These are phyloP conservation scores for Nakazawaea sp. DNA, from an alignment of 805 yeast genomes.

Conservation along the genomic window DNA sequence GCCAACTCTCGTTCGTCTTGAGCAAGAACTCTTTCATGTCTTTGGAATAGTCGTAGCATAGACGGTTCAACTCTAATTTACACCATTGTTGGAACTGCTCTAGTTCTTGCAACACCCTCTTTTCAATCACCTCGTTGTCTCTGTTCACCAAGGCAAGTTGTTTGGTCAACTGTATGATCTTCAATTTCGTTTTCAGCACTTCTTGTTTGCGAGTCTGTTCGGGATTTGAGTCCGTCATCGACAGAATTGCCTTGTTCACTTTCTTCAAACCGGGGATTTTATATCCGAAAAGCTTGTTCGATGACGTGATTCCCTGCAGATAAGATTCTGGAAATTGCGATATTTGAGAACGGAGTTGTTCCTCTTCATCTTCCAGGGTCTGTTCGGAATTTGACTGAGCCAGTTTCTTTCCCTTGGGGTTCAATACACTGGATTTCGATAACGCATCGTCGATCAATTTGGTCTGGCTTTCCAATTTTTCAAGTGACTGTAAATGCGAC, in stretches of 20 bases:
- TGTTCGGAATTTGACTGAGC: not conserved
- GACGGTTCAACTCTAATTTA: conserved; percentile 16
- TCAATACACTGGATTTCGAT: conserved; percentile 6
- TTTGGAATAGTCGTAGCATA: conserved; percentile 18
- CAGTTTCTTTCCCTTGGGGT: not conserved
- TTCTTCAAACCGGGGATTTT: conserved; percentile 27
- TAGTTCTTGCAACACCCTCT: conserved; percentile 18
- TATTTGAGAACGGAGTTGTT: conserved; percentile 13
- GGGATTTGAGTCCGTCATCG: conserved; percentile 27
- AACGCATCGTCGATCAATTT: conserved; percentile 22
- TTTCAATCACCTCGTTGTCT: conserved; percentile 21
- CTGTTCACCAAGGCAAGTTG: conserved; percentile 20
- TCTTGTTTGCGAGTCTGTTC: conserved; percentile 26
- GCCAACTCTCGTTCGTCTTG: conserved; percentile 20
- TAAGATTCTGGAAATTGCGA: conserved; percentile 25
- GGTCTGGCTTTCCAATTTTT: conserved; percentile 23
- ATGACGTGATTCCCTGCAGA: conserved; percentile 19
- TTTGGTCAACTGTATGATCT: conserved; percentile 23
- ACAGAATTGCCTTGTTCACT: conserved; percentile 24
- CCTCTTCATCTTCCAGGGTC: not conserved
- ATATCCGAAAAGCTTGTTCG: conserved; percentile 17
- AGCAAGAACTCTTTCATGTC: conserved; percentile 18
- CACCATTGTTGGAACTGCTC: conserved; percentile 25
- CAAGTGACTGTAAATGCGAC: conserved; percentile 18
- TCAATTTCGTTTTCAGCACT: conserved; percentile 21